Evolutionary conservation across 805 yeast genomes (phyloP).

Genomic region (Barnettozyma siamensis): DNA sequence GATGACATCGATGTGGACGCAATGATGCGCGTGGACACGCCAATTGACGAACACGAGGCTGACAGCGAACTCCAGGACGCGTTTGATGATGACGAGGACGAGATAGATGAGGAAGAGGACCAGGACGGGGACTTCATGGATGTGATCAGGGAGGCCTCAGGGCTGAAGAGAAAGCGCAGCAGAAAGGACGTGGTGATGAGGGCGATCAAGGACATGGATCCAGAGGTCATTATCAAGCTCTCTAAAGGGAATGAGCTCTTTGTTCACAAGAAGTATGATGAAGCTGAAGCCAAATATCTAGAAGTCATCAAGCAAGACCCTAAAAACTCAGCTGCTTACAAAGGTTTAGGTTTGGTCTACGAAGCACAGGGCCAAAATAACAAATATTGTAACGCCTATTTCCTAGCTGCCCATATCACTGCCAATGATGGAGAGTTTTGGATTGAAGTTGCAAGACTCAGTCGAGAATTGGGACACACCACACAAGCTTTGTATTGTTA

Average conservation of each 20-base stretch:
- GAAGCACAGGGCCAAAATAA: conserved; percentile 57
- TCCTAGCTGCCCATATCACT: conserved; percentile 71
- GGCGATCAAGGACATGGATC: conserved; percentile 47
- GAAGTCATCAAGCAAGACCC: conserved; percentile 77
- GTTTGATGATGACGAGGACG: conserved; percentile 30
- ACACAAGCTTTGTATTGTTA: conserved; percentile 80
- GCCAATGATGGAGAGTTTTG: conserved; percentile 75
- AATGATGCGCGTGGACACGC: conserved; percentile 15
- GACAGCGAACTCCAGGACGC: conserved; percentile 32
- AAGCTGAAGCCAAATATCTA: conserved; percentile 53
- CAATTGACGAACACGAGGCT: conserved; percentile 14
- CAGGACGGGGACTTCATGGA: conserved; percentile 41
- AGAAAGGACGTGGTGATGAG: conserved; percentile 28
- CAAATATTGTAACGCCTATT: conserved; percentile 77
- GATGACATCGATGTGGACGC: conserved; percentile 30
- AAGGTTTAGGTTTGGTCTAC: conserved; percentile 81
- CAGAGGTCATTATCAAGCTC: conserved; percentile 61
- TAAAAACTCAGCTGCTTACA: conserved; percentile 76
- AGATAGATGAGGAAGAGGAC: conserved; percentile 36
- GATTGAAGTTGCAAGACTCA: conserved; percentile 67
- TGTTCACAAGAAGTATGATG: conserved; percentile 54
- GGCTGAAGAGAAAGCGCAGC: conserved; percentile 44
- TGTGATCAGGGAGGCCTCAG: conserved; percentile 62
- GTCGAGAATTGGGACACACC: conserved; percentile 57
- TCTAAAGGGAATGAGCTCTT: conserved; percentile 79